phyloP scores from a whole-genome alignment of 2,329 filamentous ascomycete species.

The Madurella fahalii region DNA sequence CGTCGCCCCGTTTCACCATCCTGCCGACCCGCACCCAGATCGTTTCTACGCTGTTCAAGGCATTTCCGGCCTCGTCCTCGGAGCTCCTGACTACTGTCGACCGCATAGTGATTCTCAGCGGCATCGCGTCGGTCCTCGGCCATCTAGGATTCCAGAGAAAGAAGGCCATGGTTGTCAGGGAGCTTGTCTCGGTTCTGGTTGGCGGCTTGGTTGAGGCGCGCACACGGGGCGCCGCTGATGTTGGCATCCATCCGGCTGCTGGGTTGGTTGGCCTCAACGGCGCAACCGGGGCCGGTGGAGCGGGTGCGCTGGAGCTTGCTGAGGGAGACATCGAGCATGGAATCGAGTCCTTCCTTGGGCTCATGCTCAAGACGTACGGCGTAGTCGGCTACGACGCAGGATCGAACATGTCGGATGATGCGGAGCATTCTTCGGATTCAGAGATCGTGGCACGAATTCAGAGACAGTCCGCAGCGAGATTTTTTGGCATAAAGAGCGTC shows the following conservation, averaged over 20 bases:
- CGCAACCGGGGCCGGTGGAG: constrained; percentile 31
- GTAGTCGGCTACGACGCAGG: constrained; percentile 43
- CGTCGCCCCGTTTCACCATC: constrained; percentile 54
- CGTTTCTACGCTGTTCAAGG: constrained; percentile 60
- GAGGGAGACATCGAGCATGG: constrained; percentile 63
- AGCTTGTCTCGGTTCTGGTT: constrained; percentile 78
- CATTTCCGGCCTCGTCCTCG: constrained; percentile 63
- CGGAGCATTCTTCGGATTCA: constrained; percentile 46
- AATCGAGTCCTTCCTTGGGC: constrained; percentile 58
- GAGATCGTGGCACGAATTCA: constrained; percentile 55
- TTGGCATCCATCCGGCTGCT: constrained; percentile 90
- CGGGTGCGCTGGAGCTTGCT: constrained; percentile 49
- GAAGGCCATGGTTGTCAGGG: constrained; percentile 83
- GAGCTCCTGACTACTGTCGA: constrained; percentile 70
- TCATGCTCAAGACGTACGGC: constrained; percentile 61
- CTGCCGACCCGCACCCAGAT: constrained; percentile 60
- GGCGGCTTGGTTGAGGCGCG: constrained; percentile 84
- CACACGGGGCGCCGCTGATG: constrained; percentile 90
- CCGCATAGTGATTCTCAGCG: constrained; percentile 73
- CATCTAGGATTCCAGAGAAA: constrained; percentile 78
- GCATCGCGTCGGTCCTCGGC: constrained; percentile 81
- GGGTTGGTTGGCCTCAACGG: constrained; percentile 71
- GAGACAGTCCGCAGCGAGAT: constrained; percentile 52
- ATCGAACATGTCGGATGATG: constrained; percentile 9
- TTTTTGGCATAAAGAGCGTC: constrained; percentile 72